Evolutionary conservation across 1,139 yeast species (phyloP).

Genomic region (Pneumocystis canis): DNA sequence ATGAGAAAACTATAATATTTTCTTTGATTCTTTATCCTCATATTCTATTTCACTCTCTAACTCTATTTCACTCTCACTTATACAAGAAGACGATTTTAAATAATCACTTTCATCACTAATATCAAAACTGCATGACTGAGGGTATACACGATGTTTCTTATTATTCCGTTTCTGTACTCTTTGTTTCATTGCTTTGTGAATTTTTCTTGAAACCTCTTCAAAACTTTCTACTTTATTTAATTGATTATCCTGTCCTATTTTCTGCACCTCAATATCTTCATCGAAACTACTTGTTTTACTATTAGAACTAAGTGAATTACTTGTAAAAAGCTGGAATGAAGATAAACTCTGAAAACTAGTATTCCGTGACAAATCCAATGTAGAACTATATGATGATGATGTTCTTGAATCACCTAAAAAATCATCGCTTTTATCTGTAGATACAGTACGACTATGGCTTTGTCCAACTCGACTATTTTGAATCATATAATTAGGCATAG

Average conservation of each 20-base stretch:
- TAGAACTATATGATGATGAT: neutral
- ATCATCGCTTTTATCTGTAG: neutral
- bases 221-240: neutral
- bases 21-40: neutral
- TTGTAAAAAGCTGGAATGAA: constrained; percentile 2
- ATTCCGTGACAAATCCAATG: constrained; percentile 2
- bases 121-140: neutral
- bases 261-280: neutral
- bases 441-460: neutral
- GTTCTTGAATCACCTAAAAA: neutral
- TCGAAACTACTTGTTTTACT: neutral
- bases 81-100: neutral
- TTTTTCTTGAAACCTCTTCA: neutral
- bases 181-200: neutral
- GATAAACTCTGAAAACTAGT: constrained; percentile 6
- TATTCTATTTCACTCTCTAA: neutral
- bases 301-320: neutral
- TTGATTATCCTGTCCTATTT: neutral
- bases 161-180: neutral
- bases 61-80: neutral
- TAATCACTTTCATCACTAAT: neutral
- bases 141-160: neutral
- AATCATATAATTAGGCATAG: constrained; percentile 7
- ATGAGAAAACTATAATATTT: neutral
- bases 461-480: neutral